Base-by-base conservation (phyloP, 257 asterid genomes). In the Penstemon barbatus region DNA sequence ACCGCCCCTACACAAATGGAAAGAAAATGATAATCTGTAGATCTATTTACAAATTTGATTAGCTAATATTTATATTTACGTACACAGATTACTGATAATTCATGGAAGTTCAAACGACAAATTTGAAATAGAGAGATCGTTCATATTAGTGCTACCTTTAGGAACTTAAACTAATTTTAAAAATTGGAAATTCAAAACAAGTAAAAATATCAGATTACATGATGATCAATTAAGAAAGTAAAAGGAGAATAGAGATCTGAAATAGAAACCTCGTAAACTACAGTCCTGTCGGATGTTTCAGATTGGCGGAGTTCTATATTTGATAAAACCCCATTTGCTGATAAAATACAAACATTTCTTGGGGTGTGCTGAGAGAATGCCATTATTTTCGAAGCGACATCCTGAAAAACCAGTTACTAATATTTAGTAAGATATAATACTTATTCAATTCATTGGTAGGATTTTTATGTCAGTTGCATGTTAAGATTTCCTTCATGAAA, bases 281-380 rank as follows among this genome's bases (percentile, higher is more conserved):
- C 70, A 0, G 63, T 75, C 64, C 76, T 75, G 3, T 70, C 80
- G 6, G 70, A 61, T 25, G 33, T 25, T 25, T 25, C 65, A 25
- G 68, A 45, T 7, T 74, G 59, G n/a, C 66, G 48, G 9, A 79
- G 70, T 1, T 70, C 55, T 53, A 64, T 73, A 15, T 36, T 57
- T 42, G 80, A 68, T 44, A 79, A 6, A 12, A 58, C 57, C 46
- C 83, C 83, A 52, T 1, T 52, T 3, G 71, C 78, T 18, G 78
- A 51, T 8, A 79, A 3, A 18, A 79, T 44, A 10, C 68, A 39
- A 48, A 79, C 63, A 2, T 62, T 33, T 3, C 43, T 48, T 3
- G 73, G 18, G 1, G 54, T 19, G 4, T 65, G 43, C 36, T 68
- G 59, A 48, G 71, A 49, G 36, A 79, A 72, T 8, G 71, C 5